phyloP scores from a whole-genome alignment of 352 stramenopile species.

The Globisporangium heterothallicum region DNA sequence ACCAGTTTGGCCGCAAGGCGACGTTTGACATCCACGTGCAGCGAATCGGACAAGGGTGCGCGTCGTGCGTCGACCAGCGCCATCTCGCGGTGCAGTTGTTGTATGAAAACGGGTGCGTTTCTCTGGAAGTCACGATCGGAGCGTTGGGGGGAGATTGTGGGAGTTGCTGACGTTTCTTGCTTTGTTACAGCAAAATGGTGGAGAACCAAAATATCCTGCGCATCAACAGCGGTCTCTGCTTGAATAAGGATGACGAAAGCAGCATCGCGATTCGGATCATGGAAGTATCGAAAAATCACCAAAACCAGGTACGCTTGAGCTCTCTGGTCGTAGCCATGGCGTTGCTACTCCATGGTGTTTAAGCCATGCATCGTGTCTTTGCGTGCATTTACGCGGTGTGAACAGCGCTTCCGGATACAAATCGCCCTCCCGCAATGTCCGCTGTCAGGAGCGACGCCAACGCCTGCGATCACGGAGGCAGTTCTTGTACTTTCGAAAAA shows the following conservation, averaged over 20 bases:
- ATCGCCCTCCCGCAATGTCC: slow-evolving; percentile 42
- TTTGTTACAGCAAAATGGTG: slow-evolving; percentile 40
- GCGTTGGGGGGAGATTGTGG: not conserved
- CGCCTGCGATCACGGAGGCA: slow-evolving; percentile 33
- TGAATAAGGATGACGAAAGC: slow-evolving; percentile 50
- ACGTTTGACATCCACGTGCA: slow-evolving; percentile 56
- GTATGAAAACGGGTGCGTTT: slow-evolving; percentile 53
- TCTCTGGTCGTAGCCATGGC: not conserved
- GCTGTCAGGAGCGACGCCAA: slow-evolving; percentile 13
- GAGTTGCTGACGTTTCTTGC: not conserved
- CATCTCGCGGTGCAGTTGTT: slow-evolving; percentile 57
- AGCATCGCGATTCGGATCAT: slow-evolving; percentile 60
- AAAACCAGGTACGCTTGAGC: slow-evolving; percentile 52
- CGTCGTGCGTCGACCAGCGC: slow-evolving; percentile 40
- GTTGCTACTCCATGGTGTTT: not conserved
- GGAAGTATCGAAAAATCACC: slow-evolving; percentile 80
- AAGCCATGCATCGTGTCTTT: not conserved
- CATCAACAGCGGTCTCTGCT: slow-evolving; percentile 50
- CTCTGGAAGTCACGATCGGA: not conserved
- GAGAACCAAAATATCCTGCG: slow-evolving; percentile 76
- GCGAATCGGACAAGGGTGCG: slow-evolving; percentile 24
- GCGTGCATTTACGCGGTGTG: too few relatives aligned
- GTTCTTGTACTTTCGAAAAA: slow-evolving; percentile 71
- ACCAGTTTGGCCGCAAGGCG: slow-evolving; percentile 71
- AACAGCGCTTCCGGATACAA: slow-evolving; percentile 59